Evolutionary conservation across 768 basidiomycete species (phyloP), one percentile per base, ranked within the genome.

Genomic region (Cyclocybe cylindracea): DNA sequence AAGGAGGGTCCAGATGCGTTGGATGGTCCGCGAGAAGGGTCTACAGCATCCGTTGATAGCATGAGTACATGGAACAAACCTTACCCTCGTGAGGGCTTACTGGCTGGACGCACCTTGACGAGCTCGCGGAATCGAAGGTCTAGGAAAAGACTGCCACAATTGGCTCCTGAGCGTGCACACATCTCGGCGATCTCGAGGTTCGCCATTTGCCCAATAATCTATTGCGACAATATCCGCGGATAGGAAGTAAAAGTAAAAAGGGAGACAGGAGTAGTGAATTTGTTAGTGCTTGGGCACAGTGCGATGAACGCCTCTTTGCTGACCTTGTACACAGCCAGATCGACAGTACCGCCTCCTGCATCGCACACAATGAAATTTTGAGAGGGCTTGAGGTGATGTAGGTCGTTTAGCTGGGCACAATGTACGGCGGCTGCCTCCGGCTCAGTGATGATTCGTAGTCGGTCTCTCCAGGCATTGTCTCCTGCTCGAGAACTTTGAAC

Each of bases 301-400:
- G 5, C 2, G 24, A 24, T 24, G 24, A 2, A 24, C 24, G 24
- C 24, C 24, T 24, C 24, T 24, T 24, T 10, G 56, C 66, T 44
- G 24, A 76, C 78, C 67, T 86, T 85, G 70, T 86, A 86, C 16
- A 83, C 78, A 16, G 85, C 85, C 46, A 71, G 51, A 63, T 74
- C 73, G 42, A 89, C 86, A 9, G 87, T 90, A 63, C 89, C 90
- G 64, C 91, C 90, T 62, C 89, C 92, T 14, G 91, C 91, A 68
- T 95, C 93, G 62, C 89, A 91, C n/a, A 95, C 89, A 67, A 94
- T 85, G 64, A 94, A 94, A 56, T 85, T 91, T 62, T 94, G 91
- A 16, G 85, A 87, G 0, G 89, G 80, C 45, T 82, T 84, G 48
- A 94, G 72, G 57, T 86, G 85, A 67, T 93, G 89, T 2, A 94